Evolutionary conservation across 306 rosid genomes (phyloP).

Genomic region (Rubus parviflorus): DNA sequence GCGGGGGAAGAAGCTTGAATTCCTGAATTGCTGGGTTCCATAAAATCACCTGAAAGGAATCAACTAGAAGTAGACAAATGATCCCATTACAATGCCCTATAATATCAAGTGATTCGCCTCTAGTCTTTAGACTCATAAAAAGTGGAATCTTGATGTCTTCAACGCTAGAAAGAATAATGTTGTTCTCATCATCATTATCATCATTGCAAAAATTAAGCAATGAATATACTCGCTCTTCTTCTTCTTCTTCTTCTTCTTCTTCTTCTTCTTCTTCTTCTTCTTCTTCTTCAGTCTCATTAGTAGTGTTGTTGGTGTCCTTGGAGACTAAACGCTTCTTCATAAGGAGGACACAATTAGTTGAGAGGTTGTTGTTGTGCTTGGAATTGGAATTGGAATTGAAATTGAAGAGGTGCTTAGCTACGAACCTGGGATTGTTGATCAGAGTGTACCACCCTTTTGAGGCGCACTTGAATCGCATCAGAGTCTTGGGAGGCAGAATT

Average conservation of each 20-base stretch:
- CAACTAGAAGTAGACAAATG: background rate
- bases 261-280: background rate
- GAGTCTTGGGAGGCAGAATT: constrained; percentile 1
- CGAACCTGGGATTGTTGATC: constrained; percentile 9
- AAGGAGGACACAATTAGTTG: background rate
- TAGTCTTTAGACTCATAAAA: background rate
- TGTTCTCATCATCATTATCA: background rate
- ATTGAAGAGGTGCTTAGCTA: background rate
- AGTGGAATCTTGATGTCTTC: background rate
- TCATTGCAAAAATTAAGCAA: background rate
- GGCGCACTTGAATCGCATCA: constrained; percentile 9
- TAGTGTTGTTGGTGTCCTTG: background rate
- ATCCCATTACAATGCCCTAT: constrained; percentile 14
- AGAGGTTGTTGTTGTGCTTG: too few relatives aligned
- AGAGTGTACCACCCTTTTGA: background rate
- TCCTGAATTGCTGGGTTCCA: constrained; percentile 1
- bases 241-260: too few relatives aligned
- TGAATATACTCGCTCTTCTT: background rate
- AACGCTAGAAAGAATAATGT: background rate
- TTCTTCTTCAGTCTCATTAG: background rate
- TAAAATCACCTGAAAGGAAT: background rate
- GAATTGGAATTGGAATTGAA: background rate
- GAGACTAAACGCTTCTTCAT: background rate
- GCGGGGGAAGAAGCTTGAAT: background rate
- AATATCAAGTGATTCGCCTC: background rate